Conservation (phyloP, 805 yeast species). For the Cyberlindnera veronae region DNA sequence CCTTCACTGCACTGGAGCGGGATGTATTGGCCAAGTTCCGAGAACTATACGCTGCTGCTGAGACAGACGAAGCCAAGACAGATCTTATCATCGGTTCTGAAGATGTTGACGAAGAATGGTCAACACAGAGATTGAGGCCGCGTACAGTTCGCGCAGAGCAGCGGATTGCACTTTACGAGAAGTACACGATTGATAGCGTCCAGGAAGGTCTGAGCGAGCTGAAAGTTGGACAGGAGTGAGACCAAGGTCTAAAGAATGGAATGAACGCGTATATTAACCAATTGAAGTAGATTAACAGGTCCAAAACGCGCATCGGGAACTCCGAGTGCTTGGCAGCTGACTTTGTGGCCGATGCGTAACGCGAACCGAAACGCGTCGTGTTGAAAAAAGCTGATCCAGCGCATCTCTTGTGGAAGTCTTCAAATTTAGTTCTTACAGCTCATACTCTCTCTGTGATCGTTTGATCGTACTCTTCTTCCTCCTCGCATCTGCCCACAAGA, state of each 20-base stretch:
- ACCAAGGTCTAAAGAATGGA: too few species aligned
- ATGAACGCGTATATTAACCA: too few species aligned
- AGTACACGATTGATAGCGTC: slow-evolving; percentile 1
- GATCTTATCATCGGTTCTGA: slow-evolving; percentile 21
- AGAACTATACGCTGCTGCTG: slow-evolving; percentile 2
- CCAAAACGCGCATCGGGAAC: too few species aligned
- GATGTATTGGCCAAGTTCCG: slow-evolving; percentile 11
- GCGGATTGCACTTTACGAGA: slow-evolving; percentile 10
- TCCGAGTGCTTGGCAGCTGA: too few species aligned
- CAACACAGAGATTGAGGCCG: slow-evolving; percentile 22
- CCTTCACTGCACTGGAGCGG: slow-evolving; percentile 19
- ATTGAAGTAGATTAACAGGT: too few species aligned
- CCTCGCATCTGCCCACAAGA: background rate
- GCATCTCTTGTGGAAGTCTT: too few species aligned
- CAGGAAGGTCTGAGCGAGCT: background rate
- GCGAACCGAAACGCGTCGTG: background rate
- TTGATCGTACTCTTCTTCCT: background rate
- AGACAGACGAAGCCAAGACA: slow-evolving; percentile 12
- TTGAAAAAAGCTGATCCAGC: background rate
- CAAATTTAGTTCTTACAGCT: too few species aligned
- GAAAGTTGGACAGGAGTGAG: background rate
- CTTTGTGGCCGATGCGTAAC: background rate
- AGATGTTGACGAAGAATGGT: slow-evolving; percentile 26
- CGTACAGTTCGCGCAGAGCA: slow-evolving; percentile 14
- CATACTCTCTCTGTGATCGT: background rate